A percentile compares a stretch with the other conserved stretches of the same genome.
Conservation (phyloP, 2,329 filamentous ascomycete species). For the Rasamsonia emersonii region DNA sequence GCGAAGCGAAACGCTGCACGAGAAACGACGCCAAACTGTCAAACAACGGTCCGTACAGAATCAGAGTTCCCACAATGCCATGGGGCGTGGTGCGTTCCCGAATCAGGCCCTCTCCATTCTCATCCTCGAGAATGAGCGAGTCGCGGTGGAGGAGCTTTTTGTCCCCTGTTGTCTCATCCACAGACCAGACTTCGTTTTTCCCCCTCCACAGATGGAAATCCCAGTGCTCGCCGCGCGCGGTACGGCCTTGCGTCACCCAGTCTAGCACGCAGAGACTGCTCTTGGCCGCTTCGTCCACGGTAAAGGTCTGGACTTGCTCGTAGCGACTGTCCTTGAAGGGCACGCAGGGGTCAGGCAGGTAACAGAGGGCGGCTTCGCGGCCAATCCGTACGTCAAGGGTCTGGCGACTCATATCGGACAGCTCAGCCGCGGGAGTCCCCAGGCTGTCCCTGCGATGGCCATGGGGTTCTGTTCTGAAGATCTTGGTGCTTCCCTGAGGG, state of each 20-base stretch:
- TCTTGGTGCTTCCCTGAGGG: constrained; percentile 77
- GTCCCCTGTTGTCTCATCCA: constrained; percentile 31
- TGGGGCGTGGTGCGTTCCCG: constrained; percentile 61
- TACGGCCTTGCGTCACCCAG: constrained; percentile 90
- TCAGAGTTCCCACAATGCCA: constrained; percentile 74
- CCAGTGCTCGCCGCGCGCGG: constrained; percentile 83
- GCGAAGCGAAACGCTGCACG: constrained; percentile 63
- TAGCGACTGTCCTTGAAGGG: constrained; percentile 81
- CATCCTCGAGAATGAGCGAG: constrained; percentile 63
- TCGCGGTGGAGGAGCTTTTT: constrained; percentile 71
- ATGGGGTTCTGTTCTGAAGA: constrained; percentile 67
- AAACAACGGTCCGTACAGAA: constrained; percentile 67
- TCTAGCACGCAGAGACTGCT: constrained; percentile 72
- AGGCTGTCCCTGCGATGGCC: too few species aligned
- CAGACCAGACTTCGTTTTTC: constrained; percentile 65
- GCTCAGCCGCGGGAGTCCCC: too few species aligned
- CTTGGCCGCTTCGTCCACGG: constrained; percentile 38
- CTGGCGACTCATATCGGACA: constrained; percentile 40
- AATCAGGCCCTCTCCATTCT: constrained; percentile 34
- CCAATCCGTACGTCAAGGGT: constrained; percentile 42
- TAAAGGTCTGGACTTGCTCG: constrained; percentile 74
- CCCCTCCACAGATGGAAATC: constrained; percentile 69
- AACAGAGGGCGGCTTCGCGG: constrained; percentile 46
- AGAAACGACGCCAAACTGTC: constrained; percentile 62
- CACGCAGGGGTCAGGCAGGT: constrained; percentile 85